Evolutionary conservation across 352 stramenopile species (phyloP), one percentile per base, ranked within the genome.

Genomic region (Globisporangium lucens): DNA sequence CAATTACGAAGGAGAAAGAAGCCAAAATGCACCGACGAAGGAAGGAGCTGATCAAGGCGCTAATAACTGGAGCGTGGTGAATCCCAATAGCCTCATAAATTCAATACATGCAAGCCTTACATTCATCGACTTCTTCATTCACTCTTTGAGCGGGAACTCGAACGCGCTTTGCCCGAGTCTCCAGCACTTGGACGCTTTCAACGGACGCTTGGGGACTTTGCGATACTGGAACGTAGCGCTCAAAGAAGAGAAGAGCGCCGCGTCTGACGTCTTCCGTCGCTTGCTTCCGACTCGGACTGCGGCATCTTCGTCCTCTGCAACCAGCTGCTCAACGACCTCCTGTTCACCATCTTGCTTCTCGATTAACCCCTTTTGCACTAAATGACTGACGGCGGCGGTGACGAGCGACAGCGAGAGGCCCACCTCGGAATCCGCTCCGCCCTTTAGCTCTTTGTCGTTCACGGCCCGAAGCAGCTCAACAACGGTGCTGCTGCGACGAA

Each of bases 151-250:
- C 8, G 69, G 69, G 33, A 87, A 68, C 58, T 68, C 68, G 10
- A 82, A 66, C 17, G 78, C 27, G n/a, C 71, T 75, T 24, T 59
- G 63, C 7, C 72, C 77, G 29, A 82, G 79, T 56, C 86, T 86
- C 85, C 85, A 93, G 56, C 74, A 83, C 66, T 93, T 93, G 15
- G 83, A 80, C 22, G 85, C 83, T 60, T 93, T 93, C 17, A 93
- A 60, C 7, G 85, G 85, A 27, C 85, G 73, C 52, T 73, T 85
- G 0, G 85, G 85, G 24, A 93, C 78, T 66, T 89, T 91, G 0
- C 85, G 85, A 49, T 90, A 93, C 33, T 80, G 61, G 20, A 71
- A 24, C 1, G 12, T 20, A 6, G 61, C 7, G 15, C 22, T 43
- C 1, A 30, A 22, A 0, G 56, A 17, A 27, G 43, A 22, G 15